These are phyloP conservation scores for Raddia distichophylla DNA, from an alignment of 176 grass and related monocot genomes.

Conservation along the genomic window DNA sequence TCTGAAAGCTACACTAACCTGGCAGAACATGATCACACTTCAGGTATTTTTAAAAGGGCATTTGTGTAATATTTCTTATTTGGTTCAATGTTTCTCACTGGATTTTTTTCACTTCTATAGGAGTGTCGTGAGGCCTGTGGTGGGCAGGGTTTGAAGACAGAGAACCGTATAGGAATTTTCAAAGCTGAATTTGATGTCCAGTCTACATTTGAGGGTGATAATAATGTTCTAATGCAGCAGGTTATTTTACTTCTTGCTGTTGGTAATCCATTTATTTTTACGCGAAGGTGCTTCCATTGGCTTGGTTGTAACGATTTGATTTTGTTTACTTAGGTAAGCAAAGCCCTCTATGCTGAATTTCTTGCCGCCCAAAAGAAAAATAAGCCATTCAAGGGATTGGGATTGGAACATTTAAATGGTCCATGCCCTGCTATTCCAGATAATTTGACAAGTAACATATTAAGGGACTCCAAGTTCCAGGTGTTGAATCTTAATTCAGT, in stretches of 20 bases:
- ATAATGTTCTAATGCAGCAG: slow-evolving; percentile 97
- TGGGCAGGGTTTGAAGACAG: slow-evolving; percentile 95
- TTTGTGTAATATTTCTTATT: slow-evolving; percentile 31
- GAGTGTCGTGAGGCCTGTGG: slow-evolving; percentile 96
- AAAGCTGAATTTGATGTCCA: slow-evolving; percentile 99
- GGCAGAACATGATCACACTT: slow-evolving; percentile 94
- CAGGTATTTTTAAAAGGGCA: slow-evolving; percentile 63
- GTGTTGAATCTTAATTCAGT: slow-evolving; percentile 47
- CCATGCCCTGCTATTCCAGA: slow-evolving; percentile 71
- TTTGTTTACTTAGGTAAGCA: slow-evolving; percentile 79
- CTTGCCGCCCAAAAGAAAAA: slow-evolving; percentile 66
- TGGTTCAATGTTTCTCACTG: slow-evolving; percentile 22
- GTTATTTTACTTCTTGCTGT: slow-evolving; percentile 50
- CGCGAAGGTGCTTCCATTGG: slow-evolving; percentile 27
- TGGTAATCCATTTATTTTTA: slow-evolving; percentile 19
- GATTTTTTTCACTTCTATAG: slow-evolving; percentile 48
- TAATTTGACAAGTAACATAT: slow-evolving; percentile 64
- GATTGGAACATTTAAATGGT: slow-evolving; percentile 88
- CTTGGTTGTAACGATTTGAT: slow-evolving; percentile 41
- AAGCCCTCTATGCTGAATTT: slow-evolving; percentile 87
- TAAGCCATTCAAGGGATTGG: slow-evolving; percentile 71
- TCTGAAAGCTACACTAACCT: slow-evolving; percentile 86
- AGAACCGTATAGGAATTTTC: slow-evolving; percentile 87
- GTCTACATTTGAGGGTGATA: slow-evolving; percentile 97
- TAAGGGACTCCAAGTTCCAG: slow-evolving; percentile 86